Evolutionary conservation across 495 filamentous ascomycete genomes (phyloP).

Genomic region (Platismatia glauca): DNA sequence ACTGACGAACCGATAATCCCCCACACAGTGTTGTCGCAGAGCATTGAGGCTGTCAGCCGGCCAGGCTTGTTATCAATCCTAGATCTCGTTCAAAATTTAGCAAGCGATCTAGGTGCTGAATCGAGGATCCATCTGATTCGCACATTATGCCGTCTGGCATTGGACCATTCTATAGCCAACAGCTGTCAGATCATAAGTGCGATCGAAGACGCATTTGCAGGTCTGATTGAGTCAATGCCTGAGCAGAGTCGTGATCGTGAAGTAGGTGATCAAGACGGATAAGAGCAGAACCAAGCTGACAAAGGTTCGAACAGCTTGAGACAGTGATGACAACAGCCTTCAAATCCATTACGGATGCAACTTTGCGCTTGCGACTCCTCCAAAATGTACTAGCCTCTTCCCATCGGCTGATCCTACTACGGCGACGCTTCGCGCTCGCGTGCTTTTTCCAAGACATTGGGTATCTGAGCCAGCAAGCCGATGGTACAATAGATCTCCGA

Average conservation of each 20-base stretch:
- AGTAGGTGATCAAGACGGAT: constrained; percentile 24
- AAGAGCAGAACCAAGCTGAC: constrained; percentile 23
- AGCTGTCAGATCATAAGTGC: constrained; percentile 33
- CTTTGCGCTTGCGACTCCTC: constrained; percentile 52
- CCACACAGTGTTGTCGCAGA: neutral
- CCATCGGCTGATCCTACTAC: constrained; percentile 49
- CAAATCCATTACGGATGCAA: constrained; percentile 38
- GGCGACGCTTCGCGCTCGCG: constrained; percentile 62
- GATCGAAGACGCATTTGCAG: constrained; percentile 40
- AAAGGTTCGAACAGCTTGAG: constrained; percentile 35
- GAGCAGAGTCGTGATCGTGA: constrained; percentile 28
- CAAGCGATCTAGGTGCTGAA: constrained; percentile 32
- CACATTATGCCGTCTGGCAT: constrained; percentile 44
- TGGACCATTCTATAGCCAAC: constrained; percentile 45
- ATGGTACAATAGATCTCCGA: constrained; percentile 42
- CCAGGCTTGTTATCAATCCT: constrained; percentile 28
- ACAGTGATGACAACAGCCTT: constrained; percentile 47
- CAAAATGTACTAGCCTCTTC: constrained; percentile 47
- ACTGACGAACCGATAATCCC: constrained; percentile 13
- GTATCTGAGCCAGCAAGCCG: constrained; percentile 36
- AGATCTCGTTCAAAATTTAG: constrained; percentile 29
- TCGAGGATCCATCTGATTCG: constrained; percentile 13
- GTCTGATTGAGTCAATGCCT: constrained; percentile 32
- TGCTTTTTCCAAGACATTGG: constrained; percentile 52
- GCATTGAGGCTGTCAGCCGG: constrained; percentile 3